Evolutionary conservation across 2,329 filamentous ascomycete genomes (phyloP).

Genomic region (Arthrocladium fulminans): DNA sequence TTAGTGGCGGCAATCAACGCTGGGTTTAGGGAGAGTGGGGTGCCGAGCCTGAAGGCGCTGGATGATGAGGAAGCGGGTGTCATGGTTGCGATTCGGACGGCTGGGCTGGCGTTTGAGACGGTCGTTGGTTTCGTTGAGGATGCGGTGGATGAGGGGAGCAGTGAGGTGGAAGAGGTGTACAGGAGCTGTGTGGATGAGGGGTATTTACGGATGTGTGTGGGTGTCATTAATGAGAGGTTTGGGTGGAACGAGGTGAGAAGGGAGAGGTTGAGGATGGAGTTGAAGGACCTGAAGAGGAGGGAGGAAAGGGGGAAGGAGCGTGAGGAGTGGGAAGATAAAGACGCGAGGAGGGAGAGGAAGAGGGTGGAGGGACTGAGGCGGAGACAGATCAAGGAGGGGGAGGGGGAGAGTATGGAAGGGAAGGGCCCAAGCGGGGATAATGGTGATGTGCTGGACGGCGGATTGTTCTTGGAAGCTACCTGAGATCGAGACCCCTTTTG

Average conservation of each 20-base stretch:
- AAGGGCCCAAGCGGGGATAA: conserved; percentile 6
- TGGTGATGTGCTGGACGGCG: conserved; percentile 13
- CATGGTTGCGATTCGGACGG: conserved; percentile 77
- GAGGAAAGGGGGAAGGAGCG: conserved; percentile 12
- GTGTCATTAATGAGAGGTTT: conserved; percentile 58
- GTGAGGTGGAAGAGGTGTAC: conserved; percentile 27
- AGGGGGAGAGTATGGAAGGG: conserved; percentile 8
- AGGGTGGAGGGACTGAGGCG: conserved; percentile 32
- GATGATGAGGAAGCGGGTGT: conserved; percentile 45
- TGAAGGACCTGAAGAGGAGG: conserved; percentile 20
- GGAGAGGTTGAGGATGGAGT: conserved; percentile 26
- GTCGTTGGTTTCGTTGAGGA: conserved; percentile 55
- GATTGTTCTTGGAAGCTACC: background rate
- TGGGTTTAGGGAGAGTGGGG: conserved; percentile 84
- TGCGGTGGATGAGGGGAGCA: conserved; percentile 19
- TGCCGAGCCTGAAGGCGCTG: conserved; percentile 52
- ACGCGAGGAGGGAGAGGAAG: conserved; percentile 32
- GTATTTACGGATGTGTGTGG: conserved; percentile 60
- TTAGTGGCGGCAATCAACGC: conserved; percentile 67
- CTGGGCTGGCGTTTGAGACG: conserved; percentile 72
- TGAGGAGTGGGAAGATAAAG: conserved; percentile 31
- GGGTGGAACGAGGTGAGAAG: conserved; percentile 32
- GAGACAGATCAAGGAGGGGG: conserved; percentile 6
- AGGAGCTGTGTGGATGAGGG: conserved; percentile 30
- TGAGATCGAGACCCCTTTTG: no score